Percentiles rank a stretch among this genome's conserved stretches.
Evolutionary conservation across 768 basidiomycete species (phyloP).

Genomic region (Lactarius quietus): DNA sequence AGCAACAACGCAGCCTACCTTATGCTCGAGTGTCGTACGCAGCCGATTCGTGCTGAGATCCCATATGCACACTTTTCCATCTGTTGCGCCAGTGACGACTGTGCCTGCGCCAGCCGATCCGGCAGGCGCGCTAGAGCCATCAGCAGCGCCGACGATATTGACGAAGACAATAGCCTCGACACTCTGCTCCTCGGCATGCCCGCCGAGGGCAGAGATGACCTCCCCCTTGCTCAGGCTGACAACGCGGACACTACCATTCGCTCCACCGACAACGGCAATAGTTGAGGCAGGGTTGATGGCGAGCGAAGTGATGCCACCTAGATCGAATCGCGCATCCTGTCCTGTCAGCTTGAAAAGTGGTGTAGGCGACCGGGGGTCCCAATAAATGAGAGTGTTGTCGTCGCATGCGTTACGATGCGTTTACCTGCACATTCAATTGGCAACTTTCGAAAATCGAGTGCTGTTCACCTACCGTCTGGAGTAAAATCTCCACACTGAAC

Average conservation of each 20-base stretch:
- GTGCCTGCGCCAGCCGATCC: constrained; percentile 55
- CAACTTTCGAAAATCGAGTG: neutral
- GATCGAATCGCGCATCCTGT: constrained; percentile 66
- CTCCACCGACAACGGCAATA: constrained; percentile 87
- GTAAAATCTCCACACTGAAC: constrained; percentile 89
- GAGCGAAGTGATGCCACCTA: constrained; percentile 83
- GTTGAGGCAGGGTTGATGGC: constrained; percentile 84
- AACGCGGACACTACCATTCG: constrained; percentile 80
- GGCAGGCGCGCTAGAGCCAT: constrained; percentile 46
- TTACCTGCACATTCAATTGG: constrained; percentile 53
- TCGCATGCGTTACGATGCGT: constrained; percentile 85
- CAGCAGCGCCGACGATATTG: constrained; percentile 59
- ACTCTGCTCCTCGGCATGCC: constrained; percentile 84
- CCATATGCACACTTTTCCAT: constrained; percentile 94
- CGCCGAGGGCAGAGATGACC: constrained; percentile 70
- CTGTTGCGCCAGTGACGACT: constrained; percentile 84
- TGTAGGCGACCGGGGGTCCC: constrained; percentile 81
- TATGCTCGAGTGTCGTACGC: constrained; percentile 76
- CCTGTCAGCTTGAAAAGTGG: constrained; percentile 80
- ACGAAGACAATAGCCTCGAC: constrained; percentile 85
- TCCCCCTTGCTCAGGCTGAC: constrained; percentile 86
- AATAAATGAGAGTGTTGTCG: constrained; percentile 78
- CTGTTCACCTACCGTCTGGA: constrained; percentile 63
- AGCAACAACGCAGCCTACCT: constrained; percentile 46
- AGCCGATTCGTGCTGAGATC: constrained; percentile 85